These are phyloP conservation scores for Drechslerella dactyloides DNA, from an alignment of 2,329 filamentous ascomycete species.

Conservation along the genomic window DNA sequence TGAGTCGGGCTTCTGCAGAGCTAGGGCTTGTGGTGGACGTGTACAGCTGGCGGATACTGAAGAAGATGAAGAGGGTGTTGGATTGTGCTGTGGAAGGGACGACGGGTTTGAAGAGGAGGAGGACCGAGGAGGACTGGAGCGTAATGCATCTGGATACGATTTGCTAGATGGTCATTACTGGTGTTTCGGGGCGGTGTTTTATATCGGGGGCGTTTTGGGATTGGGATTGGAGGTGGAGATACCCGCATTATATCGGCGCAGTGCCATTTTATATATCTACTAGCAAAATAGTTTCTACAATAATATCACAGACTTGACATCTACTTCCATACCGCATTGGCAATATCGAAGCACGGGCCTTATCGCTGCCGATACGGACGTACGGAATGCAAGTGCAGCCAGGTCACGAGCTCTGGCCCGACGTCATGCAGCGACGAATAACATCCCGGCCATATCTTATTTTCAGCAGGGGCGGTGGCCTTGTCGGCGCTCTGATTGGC, in stretches of 20 bases:
- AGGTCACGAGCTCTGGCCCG: neutral
- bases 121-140: constrained; percentile 32
- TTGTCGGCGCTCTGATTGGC: constrained; percentile 30
- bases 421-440: constrained; percentile 27
- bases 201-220: neutral
- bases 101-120: constrained; percentile 14
- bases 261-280: no score
- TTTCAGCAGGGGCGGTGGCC: constrained; percentile 21
- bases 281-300: no score
- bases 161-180: constrained; percentile 1
- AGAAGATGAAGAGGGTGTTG: constrained; percentile 34
- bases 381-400: neutral
- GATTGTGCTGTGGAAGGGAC: constrained; percentile 7
- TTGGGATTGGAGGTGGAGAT: neutral
- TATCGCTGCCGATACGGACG: no score
- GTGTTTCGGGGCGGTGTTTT: constrained; percentile 8
- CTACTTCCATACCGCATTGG: no score
- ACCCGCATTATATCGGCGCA: no score
- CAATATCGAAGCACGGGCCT: no score
- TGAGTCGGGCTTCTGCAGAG: constrained; percentile 9
- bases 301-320: no score
- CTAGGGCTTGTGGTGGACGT: constrained; percentile 30
- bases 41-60: constrained; percentile 49
- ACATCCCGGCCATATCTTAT: constrained; percentile 8
- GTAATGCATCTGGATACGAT: constrained; percentile 49